Percentiles rank a stretch among this genome's conserved stretches.
These are phyloP conservation scores for Hypsizygus ulmarius DNA, from an alignment of 1,284 basidiomycete genomes.

Conservation along the genomic window DNA sequence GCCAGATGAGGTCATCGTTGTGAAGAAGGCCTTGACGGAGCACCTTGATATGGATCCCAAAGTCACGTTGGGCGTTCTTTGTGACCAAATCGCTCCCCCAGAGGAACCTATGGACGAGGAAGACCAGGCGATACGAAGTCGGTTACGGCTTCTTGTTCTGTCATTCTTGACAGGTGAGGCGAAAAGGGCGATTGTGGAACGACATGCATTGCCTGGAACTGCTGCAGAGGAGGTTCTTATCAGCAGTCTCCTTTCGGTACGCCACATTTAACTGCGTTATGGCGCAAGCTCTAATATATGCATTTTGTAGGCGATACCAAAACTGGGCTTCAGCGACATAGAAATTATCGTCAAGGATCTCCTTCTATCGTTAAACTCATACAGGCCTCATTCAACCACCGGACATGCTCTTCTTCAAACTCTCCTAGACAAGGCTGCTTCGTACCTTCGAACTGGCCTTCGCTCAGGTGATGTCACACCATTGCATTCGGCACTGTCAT, in stretches of 20 bases:
- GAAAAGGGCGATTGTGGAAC: conserved; percentile 43
- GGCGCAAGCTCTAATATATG: conserved; percentile 1
- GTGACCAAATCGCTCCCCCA: conserved; percentile 58
- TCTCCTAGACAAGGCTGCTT: conserved; percentile 41
- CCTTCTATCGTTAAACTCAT: conserved; percentile 48
- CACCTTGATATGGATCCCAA: conserved; percentile 64
- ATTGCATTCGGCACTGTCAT: conserved; percentile 39
- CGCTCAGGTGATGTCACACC: conserved; percentile 26
- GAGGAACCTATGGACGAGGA: conserved; percentile 55
- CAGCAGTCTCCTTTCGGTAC: conserved; percentile 48
- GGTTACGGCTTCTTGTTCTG: conserved; percentile 56
- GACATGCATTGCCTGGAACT: conserved; percentile 43
- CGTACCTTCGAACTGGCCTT: conserved; percentile 37
- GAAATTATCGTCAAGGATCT: conserved; percentile 53
- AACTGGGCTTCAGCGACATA: conserved; percentile 39
- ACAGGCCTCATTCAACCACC: conserved; percentile 33
- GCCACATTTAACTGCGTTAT: conserved; percentile 13
- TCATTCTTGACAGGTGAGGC: conserved; percentile 56
- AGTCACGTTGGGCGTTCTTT: conserved; percentile 61
- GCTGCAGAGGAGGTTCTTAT: conserved; percentile 50
- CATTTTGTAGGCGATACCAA: conserved; percentile 45
- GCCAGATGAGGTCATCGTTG: conserved; percentile 57
- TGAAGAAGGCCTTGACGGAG: conserved; percentile 55
- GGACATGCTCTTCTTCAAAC: conserved; percentile 44
- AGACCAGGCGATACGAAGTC: conserved; percentile 55